Evolutionary conservation across 495 filamentous ascomycete species (phyloP).

Genomic region (Neurospora sublineolata): DNA sequence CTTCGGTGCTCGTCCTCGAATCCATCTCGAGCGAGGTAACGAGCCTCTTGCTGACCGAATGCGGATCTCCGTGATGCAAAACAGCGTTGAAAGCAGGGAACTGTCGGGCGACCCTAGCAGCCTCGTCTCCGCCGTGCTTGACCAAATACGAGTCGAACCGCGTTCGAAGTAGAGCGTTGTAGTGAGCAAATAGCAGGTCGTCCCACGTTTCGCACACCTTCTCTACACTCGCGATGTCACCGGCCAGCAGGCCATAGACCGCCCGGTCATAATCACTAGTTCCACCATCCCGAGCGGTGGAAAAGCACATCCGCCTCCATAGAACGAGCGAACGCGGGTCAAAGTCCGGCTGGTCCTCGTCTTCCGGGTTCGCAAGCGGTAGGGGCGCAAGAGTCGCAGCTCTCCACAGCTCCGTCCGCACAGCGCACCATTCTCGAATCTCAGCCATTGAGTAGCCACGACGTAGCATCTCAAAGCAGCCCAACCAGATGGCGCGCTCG

Average conservation of each 20-base stretch:
- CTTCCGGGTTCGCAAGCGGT: constrained; percentile 32
- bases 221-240: constrained; percentile 65
- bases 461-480: constrained; percentile 78
- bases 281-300: constrained; percentile 54
- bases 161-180: constrained; percentile 66
- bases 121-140: constrained; percentile 31
- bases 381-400: constrained; percentile 54
- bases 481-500: constrained; percentile 78
- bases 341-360: constrained; percentile 22
- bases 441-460: constrained; percentile 60
- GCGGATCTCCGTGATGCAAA: constrained; percentile 40
- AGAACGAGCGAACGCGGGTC: constrained; percentile 45
- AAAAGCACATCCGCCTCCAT: constrained; percentile 76
- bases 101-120: constrained; percentile 25
- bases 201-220: constrained; percentile 73
- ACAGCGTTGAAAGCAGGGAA: constrained; percentile 42
- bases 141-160: constrained; percentile 54
- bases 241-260: constrained; percentile 78
- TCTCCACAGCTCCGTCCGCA: constrained; percentile 74
- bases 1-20: constrained; percentile 34
- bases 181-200: constrained; percentile 81
- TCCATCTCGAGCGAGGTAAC: constrained; percentile 39
- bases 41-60: constrained; percentile 37
- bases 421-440: constrained; percentile 69
- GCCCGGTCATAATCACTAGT: constrained; percentile 71